phyloP scores from a whole-genome alignment of 768 basidiomycete genomes.

The Suillus luteus region DNA sequence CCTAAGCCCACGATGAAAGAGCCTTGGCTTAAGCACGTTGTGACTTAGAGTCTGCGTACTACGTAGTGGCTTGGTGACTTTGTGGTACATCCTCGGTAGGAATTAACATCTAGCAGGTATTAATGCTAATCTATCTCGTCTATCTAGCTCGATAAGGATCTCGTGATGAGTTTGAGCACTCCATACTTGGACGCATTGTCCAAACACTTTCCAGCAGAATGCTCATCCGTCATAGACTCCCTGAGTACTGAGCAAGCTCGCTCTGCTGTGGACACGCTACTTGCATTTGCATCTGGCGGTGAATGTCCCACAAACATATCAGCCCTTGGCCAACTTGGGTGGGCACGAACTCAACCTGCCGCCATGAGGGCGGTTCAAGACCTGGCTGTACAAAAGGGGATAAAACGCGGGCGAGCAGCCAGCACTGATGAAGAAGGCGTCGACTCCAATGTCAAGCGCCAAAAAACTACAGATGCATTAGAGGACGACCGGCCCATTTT shows the following conservation, averaged over 20 bases:
- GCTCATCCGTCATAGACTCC: constrained; percentile 13
- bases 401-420: constrained; percentile 29
- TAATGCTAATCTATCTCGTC: background rate
- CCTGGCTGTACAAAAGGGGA: constrained; percentile 11
- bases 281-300: constrained; percentile 33
- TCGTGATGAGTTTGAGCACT: constrained; percentile 15
- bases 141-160: background rate
- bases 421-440: constrained; percentile 14
- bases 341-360: constrained; percentile 26
- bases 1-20: background rate
- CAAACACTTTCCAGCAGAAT: constrained; percentile 21
- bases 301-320: constrained; percentile 24
- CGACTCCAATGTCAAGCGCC: constrained; percentile 17
- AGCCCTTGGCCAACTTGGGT: constrained; percentile 21
- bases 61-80: background rate
- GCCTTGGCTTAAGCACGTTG: background rate
- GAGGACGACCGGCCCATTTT: constrained; percentile 49
- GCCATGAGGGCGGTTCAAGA: constrained; percentile 26
- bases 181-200: constrained; percentile 29
- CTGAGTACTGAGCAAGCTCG: constrained; percentile 15
- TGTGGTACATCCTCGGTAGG: background rate
- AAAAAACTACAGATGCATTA: constrained; percentile 21
- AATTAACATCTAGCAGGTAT: background rate
- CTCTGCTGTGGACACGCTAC: constrained; percentile 25
- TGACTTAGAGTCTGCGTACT: background rate